Evolutionary conservation across 805 yeast genomes (phyloP), one percentile per base, ranked within the genome.

Genomic region (Candida ficus): DNA sequence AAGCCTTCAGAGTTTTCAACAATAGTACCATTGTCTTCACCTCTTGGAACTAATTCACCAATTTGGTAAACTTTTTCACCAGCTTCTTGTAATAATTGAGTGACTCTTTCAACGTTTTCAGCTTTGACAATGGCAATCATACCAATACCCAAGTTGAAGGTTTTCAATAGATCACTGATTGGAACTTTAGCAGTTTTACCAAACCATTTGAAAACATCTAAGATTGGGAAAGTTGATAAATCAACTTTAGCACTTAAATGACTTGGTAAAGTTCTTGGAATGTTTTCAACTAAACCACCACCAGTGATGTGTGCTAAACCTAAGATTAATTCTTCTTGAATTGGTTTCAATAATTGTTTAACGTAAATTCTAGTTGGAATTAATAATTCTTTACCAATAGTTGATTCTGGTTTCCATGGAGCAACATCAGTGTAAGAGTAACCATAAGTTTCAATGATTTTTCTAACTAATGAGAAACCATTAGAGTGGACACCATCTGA

Each of bases 221-320:
- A 95, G 26, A 93, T 80, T 48, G 78, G 76, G 96, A 98, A 91
- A 9, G 76, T 66, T 41, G 66, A 66, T 59, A 84, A 80, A 61
- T 91, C 96, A 37, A 93, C 76, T 49, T 70, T 70, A 12, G 97
- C 99, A 54, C 82, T 80, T 46, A 93, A 68, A 52, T 78, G 64
- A 43, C 76, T 66, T 43, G 99, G 99, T 46, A 93, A 71, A 16
- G 95, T 93, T 61, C 99, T 79, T 40, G 99, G 99, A 43, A 91
- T 80, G 64, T 93, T 93, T 64, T 93, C 99, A 22, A 93, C 82
- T 39, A 93, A 71, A 39, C 99, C 99, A 62, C 99, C 99, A 46
- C 99, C 99, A 19, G 99, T 93, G 57, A 93, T 93, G 58, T 93
- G 95, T 3, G 99, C 96, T 58, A 93, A 73, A 44, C 97, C 99